These are phyloP conservation scores for Yarrowia bubula DNA, from an alignment of 805 yeast species.

Conservation along the genomic window DNA sequence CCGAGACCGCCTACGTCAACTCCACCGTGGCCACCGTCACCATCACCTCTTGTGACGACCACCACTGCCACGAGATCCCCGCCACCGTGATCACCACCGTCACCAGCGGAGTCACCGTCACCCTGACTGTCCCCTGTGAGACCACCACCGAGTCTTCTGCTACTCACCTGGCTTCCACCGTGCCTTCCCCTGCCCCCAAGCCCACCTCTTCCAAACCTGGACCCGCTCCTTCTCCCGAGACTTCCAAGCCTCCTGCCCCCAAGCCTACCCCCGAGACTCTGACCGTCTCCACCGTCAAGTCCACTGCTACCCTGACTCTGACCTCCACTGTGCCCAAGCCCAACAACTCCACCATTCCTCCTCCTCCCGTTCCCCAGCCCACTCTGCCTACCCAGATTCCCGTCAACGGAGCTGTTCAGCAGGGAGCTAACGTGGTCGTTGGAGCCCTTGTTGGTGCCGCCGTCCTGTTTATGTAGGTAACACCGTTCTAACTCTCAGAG, in stretches of 20 bases:
- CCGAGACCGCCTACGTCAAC: background rate
- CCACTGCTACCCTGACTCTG: background rate
- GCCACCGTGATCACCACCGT: slow-evolving; percentile 16
- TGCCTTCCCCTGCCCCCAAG: background rate
- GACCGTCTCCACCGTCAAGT: background rate
- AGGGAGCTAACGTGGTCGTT: slow-evolving; percentile 1
- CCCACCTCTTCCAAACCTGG: background rate
- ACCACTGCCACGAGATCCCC: slow-evolving; percentile 20
- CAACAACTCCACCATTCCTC: background rate
- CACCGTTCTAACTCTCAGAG: background rate
- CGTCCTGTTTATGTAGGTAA: background rate
- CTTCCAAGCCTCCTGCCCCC: background rate
- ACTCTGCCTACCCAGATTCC: background rate
- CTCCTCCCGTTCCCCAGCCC: background rate
- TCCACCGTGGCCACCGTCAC: slow-evolving; percentile 19
- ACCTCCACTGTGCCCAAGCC: background rate
- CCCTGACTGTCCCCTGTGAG: slow-evolving; percentile 15
- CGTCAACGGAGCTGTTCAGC: slow-evolving; percentile 1
- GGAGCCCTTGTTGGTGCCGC: slow-evolving; percentile 18
- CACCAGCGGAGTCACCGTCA: slow-evolving; percentile 4
- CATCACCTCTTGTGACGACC: slow-evolving; percentile 16
- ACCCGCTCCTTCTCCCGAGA: background rate
- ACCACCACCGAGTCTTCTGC: background rate
- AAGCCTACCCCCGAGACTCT: background rate
- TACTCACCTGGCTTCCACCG: background rate